Evolutionary conservation across 2,329 filamentous ascomycete species (phyloP).

Genomic region (Pseudogymnoascus sp.): DNA sequence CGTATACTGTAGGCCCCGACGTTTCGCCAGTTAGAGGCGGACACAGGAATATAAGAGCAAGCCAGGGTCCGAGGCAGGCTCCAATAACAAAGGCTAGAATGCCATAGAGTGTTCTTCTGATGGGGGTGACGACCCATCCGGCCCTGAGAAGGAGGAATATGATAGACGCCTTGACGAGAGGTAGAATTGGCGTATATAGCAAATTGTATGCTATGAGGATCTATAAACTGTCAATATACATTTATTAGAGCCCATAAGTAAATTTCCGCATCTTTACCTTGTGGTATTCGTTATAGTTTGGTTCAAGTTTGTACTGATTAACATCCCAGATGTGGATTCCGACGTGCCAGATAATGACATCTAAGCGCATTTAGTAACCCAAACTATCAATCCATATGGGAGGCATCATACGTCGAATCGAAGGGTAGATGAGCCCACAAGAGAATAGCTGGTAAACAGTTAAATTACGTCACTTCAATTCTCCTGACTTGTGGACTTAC

Average conservation of each 20-base stretch:
- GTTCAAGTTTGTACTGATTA: not conserved
- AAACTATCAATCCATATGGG: not conserved
- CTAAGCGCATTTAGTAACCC: not conserved
- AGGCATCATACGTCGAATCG: not conserved
- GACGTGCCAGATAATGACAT: constrained; percentile 3
- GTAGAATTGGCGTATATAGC: constrained; percentile 3
- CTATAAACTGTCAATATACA: not conserved
- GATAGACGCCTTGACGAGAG: not conserved
- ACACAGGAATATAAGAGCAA: constrained; percentile 1
- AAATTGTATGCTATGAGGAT: constrained; percentile 5
- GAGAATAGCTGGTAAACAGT: not conserved
- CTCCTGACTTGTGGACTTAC: not conserved
- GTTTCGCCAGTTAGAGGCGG: not conserved
- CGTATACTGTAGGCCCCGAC: not conserved
- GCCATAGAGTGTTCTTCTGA: not conserved
- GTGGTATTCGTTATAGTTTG: constrained; percentile 1
- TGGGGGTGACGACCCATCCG: constrained; percentile 1
- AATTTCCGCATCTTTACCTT: not conserved
- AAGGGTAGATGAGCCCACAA: constrained; percentile 1
- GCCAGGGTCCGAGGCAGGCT: not conserved
- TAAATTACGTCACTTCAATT: not conserved
- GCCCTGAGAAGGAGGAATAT: not conserved
- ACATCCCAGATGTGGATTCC: constrained; percentile 4
- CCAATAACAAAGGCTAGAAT: constrained; percentile 2
- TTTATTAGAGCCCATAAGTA: not conserved